phyloP scores from a whole-genome alignment of 306 rosid genomes.

The Cucurbita ficifolia region DNA sequence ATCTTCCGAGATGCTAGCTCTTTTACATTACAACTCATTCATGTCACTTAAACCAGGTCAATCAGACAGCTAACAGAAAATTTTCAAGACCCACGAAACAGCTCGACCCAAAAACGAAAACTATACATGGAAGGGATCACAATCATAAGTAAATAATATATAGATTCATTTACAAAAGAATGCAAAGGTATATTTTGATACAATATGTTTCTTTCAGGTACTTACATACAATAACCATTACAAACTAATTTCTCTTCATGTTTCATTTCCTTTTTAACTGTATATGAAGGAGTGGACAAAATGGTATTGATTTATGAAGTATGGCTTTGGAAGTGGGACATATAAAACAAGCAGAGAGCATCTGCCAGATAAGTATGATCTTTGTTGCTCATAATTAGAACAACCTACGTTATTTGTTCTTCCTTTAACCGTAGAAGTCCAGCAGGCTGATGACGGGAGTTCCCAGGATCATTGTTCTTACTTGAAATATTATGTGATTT shows the following conservation, averaged over 20 bases:
- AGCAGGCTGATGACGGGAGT: slow-evolving; percentile 32
- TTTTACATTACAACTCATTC: neutral
- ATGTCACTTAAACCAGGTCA: neutral
- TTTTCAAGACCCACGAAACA: neutral
- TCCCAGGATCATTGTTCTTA: slow-evolving; percentile 11
- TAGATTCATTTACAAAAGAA: slow-evolving; percentile 38
- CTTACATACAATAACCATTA: slow-evolving; percentile 16
- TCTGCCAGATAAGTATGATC: slow-evolving; percentile 13
- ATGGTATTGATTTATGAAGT: neutral
- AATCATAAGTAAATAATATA: neutral
- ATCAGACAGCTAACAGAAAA: neutral
- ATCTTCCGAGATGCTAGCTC: neutral
- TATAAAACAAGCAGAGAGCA: neutral
- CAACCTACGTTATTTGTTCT: slow-evolving; percentile 44
- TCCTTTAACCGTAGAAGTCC: slow-evolving; percentile 52
- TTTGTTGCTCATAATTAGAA: neutral
- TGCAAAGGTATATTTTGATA: slow-evolving; percentile 14
- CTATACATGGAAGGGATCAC: neutral
- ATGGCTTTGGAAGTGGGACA: neutral
- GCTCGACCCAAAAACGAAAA: neutral
- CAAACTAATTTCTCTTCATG: slow-evolving; percentile 7
- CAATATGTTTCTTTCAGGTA: slow-evolving; percentile 12
- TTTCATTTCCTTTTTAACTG: neutral
- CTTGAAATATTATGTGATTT: slow-evolving; percentile 19
- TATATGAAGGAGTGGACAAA: neutral